phyloP scores from a whole-genome alignment of 2,329 filamentous ascomycete genomes.

The Stagonosporopsis rhizophila region DNA sequence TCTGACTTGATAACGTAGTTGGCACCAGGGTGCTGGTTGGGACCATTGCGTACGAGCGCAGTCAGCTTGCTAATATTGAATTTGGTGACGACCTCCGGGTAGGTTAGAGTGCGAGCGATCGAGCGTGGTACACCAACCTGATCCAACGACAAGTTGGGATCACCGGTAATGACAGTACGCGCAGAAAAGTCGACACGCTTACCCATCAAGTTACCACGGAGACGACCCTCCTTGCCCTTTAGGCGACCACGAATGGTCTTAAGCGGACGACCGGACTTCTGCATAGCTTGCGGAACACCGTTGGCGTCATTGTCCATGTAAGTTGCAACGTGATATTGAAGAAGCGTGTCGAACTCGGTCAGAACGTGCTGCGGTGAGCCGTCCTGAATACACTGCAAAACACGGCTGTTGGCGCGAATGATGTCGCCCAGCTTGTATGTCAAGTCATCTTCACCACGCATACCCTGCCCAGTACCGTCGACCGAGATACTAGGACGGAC shows the following conservation, averaged over 20 bases:
- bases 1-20: slow-evolving; percentile 96
- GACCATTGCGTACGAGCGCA: slow-evolving; percentile 87
- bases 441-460: slow-evolving; percentile 97
- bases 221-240: slow-evolving; percentile 98
- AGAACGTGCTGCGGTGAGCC: slow-evolving; percentile 91
- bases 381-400: slow-evolving; percentile 87
- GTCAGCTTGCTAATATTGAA: slow-evolving; percentile 97
- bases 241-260: slow-evolving; percentile 96
- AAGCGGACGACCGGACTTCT: slow-evolving; percentile 95
- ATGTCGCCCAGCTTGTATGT: slow-evolving; percentile 99
- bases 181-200: slow-evolving; percentile 97
- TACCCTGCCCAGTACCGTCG: slow-evolving; percentile 89
- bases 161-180: slow-evolving; percentile 98
- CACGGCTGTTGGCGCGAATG: slow-evolving; percentile 95
- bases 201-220: slow-evolving; percentile 98
- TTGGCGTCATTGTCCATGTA: slow-evolving; percentile 99
- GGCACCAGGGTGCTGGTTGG: slow-evolving; percentile 92
- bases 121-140: slow-evolving; percentile 96
- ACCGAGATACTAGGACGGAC: slow-evolving; percentile 97
- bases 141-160: slow-evolving; percentile 93
- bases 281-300: slow-evolving; percentile 89
- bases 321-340: slow-evolving; percentile 98
- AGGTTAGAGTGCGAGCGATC: slow-evolving; percentile 91
- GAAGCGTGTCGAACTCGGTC: slow-evolving; percentile 85
- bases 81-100: slow-evolving; percentile 94